These are phyloP conservation scores for Geotrichum carabidarum DNA, from an alignment of 1,139 yeast species.

Conservation along the genomic window DNA sequence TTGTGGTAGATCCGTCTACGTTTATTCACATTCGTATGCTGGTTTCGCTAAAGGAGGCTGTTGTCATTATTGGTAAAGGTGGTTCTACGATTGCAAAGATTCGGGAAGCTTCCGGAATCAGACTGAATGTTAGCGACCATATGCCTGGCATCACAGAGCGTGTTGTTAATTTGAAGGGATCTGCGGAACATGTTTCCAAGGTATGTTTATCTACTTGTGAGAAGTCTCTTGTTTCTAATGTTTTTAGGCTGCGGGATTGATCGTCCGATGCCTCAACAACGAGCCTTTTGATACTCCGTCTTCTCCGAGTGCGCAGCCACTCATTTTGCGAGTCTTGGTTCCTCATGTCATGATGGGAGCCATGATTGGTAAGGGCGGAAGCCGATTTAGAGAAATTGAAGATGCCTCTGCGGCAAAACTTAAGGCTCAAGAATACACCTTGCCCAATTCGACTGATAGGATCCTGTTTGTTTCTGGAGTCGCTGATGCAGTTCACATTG, in stretches of 20 bases:
- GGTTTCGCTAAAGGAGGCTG: conserved; percentile 74
- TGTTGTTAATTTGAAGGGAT: conserved; percentile 68
- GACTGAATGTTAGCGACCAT: conserved; percentile 75
- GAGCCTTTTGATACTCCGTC: conserved; percentile 68
- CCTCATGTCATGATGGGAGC: conserved; percentile 82
- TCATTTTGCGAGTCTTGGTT: conserved; percentile 57
- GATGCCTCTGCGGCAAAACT: conserved; percentile 76
- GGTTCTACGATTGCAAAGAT: conserved; percentile 68
- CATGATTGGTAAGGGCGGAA: conserved; percentile 75
- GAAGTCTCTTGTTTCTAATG: conserved; percentile 11
- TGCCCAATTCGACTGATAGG: conserved; percentile 79
- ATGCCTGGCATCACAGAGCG: conserved; percentile 70
- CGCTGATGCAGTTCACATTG: conserved; percentile 83
- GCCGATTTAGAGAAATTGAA: conserved; percentile 74
- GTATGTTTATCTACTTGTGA: neutral
- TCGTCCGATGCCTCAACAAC: conserved; percentile 59
- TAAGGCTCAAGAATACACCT: conserved; percentile 67
- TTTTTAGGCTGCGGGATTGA: conserved; percentile 59
- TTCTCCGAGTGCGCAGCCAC: conserved; percentile 49
- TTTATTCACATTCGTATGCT: conserved; percentile 67
- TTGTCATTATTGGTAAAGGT: conserved; percentile 67
- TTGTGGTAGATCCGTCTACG: conserved; percentile 45
- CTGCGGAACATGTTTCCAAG: conserved; percentile 74
- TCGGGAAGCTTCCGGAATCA: conserved; percentile 59
- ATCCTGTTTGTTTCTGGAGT: conserved; percentile 70